Conservation (phyloP, 2,329 filamentous ascomycete species). For the Purpureocillium takamizusanense region DNA sequence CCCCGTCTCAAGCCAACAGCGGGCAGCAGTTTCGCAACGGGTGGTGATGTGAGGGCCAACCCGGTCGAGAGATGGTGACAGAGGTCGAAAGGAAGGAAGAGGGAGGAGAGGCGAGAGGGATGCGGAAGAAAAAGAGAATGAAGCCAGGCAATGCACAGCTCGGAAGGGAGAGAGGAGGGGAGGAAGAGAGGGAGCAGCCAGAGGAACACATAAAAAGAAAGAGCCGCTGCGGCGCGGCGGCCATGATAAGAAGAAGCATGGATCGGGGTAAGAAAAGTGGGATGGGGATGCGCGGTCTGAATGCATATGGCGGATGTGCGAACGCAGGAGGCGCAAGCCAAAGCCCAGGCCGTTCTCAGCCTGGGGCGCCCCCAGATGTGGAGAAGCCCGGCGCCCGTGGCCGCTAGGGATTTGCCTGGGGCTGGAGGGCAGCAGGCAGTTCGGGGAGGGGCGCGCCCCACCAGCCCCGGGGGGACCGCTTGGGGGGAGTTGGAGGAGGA, state of each 20-base stretch:
- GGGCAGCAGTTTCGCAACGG: too few species aligned
- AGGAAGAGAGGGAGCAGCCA: background rate
- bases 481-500: too few species aligned
- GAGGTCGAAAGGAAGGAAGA: background rate
- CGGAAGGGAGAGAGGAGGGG: background rate
- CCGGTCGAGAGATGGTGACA: too few species aligned
- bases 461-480: too few species aligned
- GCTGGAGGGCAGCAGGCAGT: too few species aligned
- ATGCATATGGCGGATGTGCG: too few species aligned
- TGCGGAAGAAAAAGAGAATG: background rate
- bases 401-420: too few species aligned
- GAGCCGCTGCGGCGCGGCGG: background rate
- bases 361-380: background rate
- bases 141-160: too few species aligned
- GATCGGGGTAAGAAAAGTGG: constrained; percentile 1
- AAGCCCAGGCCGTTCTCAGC: constrained; percentile 2
- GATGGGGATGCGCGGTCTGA: background rate
- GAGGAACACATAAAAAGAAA: background rate
- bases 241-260: background rate
- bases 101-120: background rate
- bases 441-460: too few species aligned
- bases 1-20: too few species aligned
- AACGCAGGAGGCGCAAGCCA: too few species aligned
- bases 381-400: background rate
- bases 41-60: too few species aligned